Evolutionary conservation across 441 rosid genomes (phyloP).

Genomic region (Adansonia madagascariensis): DNA sequence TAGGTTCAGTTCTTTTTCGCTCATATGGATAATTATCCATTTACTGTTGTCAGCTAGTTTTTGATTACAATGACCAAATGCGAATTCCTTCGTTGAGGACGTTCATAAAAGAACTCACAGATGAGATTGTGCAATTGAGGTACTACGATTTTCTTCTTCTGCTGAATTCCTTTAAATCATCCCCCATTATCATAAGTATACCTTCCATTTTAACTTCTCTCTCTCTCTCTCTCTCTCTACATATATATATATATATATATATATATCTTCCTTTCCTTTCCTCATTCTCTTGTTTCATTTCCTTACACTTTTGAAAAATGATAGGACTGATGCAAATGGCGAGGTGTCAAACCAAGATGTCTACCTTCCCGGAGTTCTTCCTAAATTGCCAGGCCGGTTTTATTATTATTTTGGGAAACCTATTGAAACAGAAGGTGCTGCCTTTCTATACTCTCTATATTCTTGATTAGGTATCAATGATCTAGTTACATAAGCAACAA

Average conservation of each 20-base stretch:
- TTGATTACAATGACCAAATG: slow-evolving; percentile 54
- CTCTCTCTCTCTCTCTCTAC: too few relatives aligned
- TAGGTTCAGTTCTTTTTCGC: neutral
- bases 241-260: too few relatives aligned
- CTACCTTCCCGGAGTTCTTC: slow-evolving; percentile 46
- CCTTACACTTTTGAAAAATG: neutral
- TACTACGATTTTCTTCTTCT: slow-evolving; percentile 25
- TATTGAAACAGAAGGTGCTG: slow-evolving; percentile 53
- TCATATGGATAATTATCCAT: slow-evolving; percentile 2
- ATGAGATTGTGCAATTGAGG: slow-evolving; percentile 42
- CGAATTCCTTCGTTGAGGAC: slow-evolving; percentile 44
- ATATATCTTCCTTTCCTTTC: neutral
- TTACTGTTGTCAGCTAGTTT: slow-evolving; percentile 42
- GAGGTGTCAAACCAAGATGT: slow-evolving; percentile 49
- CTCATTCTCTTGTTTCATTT: slow-evolving; percentile 11
- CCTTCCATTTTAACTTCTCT: neutral
- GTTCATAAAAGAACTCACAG: slow-evolving; percentile 38
- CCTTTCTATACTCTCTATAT: neutral
- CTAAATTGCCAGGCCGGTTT: slow-evolving; percentile 58
- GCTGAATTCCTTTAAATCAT: slow-evolving; percentile 9
- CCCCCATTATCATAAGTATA: neutral
- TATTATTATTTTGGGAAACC: slow-evolving; percentile 64
- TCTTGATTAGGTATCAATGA: neutral
- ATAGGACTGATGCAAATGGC: slow-evolving; percentile 43
- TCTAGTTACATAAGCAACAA: too few relatives aligned